Evolutionary conservation across 495 filamentous ascomycete genomes (phyloP).

Genomic region (Neurospora terricola): DNA sequence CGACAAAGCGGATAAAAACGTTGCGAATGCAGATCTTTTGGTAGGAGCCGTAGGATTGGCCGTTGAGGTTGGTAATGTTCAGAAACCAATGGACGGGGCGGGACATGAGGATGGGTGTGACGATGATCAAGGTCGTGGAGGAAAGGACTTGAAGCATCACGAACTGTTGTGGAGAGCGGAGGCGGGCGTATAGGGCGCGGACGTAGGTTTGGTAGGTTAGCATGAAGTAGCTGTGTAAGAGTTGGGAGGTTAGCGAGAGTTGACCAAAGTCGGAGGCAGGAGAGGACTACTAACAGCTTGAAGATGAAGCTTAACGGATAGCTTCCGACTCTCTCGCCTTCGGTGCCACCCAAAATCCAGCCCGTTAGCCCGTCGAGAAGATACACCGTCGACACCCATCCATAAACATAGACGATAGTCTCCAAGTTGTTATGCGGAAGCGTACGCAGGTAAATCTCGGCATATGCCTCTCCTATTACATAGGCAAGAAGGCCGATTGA

Average conservation of each 20-base stretch:
- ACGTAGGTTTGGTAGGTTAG: conserved; percentile 61
- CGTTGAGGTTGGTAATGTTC: conserved; percentile 36
- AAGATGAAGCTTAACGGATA: conserved; percentile 56
- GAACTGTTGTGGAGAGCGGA: conserved; percentile 50
- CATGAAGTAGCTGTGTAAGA: conserved; percentile 47
- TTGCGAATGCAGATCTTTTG: conserved; percentile 49
- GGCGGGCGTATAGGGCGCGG: conserved; percentile 54
- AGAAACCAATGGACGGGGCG: conserved; percentile 41
- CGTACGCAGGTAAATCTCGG: conserved; percentile 54
- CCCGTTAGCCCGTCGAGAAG: conserved; percentile 48
- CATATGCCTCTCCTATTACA: conserved; percentile 55
- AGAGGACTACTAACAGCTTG: conserved; percentile 39
- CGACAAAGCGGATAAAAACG: conserved; percentile 51
- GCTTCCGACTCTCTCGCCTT: conserved; percentile 50
- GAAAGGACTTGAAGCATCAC: conserved; percentile 49
- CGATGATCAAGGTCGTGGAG: conserved; percentile 45
- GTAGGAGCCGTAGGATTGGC: conserved; percentile 46
- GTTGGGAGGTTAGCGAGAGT: neutral
- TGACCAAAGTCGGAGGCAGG: neutral
- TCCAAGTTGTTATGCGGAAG: conserved; percentile 52
- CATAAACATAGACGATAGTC: conserved; percentile 56
- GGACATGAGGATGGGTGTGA: conserved; percentile 52
- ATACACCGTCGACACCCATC: conserved; percentile 54
- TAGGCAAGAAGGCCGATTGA: conserved; percentile 49
- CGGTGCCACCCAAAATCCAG: conserved; percentile 50